Base-by-base conservation (phyloP, 352 stramenopile genomes). In the Globisporangium cystogenes region DNA sequence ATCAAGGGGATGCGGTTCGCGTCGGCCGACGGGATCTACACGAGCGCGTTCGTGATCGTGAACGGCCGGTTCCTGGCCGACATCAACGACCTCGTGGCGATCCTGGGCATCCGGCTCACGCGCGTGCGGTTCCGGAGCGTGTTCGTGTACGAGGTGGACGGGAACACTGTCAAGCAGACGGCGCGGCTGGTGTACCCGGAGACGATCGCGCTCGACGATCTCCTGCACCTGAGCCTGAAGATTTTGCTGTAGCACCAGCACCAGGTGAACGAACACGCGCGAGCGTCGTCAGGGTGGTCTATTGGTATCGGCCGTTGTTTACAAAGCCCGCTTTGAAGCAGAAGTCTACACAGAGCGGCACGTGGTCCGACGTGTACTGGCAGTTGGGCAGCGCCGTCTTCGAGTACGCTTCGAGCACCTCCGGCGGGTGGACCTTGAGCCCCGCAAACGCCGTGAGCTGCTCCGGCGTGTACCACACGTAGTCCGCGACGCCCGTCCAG, bases 401-500 rank as follows among this genome's bases (percentile, higher is more conserved):
- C 16, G 75, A 62, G 70, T 96, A 90, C 29, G 73, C 65, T 29
- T 91, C 85, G 42, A 99, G 68, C 51, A 95, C 76, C 53, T 87
- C 70, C 44, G 96, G 90, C 35, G 90, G 67, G 26, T 97, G 96
- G 52, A 99, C 87, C 37, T 96, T 92, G 24, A 98, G 87, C 1
- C 95, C 93, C 3, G 92, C 94, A 47, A 99, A 86, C 24, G 96
- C 89, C 50, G 85, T 90, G 50, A 99, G 67, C 62, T 93, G 89
- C 62, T 95, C 83, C 8, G 84, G 76, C 18, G 89, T 97, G 78
- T 98, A 98, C 96, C 96, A 99, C 60, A 99, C 96, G 67, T 99
- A 99, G 72, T 99, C 97, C 43, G 95, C 74, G 12, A 97, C 84
- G 35, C 97, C 97, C 47, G 89, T 94, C 89, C 98, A 99, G 53